These are phyloP conservation scores for Talaromyces stipitatus DNA, from an alignment of 495 filamentous ascomycete species.

Conservation along the genomic window DNA sequence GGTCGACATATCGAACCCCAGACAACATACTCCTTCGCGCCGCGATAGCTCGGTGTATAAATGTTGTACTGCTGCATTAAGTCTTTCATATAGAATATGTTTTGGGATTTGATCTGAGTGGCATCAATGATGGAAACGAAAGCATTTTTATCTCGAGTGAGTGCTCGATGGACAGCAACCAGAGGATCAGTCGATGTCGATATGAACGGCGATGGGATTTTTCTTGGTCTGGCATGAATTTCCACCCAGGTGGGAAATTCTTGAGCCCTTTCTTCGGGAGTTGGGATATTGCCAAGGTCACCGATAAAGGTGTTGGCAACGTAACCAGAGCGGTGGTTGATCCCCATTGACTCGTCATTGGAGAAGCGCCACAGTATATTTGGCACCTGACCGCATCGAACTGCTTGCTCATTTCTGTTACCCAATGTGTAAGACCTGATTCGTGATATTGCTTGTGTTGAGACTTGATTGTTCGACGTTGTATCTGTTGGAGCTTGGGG, in stretches of 20 bases:
- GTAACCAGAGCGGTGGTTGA: slow-evolving; percentile 15
- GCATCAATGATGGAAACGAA: slow-evolving; percentile 25
- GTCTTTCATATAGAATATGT: slow-evolving; percentile 17
- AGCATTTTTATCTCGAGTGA: slow-evolving; percentile 18
- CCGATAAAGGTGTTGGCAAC: slow-evolving; percentile 20
- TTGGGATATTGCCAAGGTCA: background rate
- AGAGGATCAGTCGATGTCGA: slow-evolving; percentile 19
- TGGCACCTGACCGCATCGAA: slow-evolving; percentile 9
- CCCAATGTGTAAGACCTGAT: background rate
- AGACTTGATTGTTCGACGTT: background rate
- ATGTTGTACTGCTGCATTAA: slow-evolving; percentile 15
- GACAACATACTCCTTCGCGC: slow-evolving; percentile 24
- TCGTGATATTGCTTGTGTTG: background rate
- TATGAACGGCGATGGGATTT: slow-evolving; percentile 22
- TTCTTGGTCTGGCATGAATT: slow-evolving; percentile 17
- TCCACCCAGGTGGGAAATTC: slow-evolving; percentile 16
- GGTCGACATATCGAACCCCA: slow-evolving; percentile 18
- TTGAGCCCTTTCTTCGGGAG: slow-evolving; percentile 6
- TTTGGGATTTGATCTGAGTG: slow-evolving; percentile 10
- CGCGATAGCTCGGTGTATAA: slow-evolving; percentile 15
- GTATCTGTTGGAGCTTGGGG: background rate
- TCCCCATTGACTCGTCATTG: slow-evolving; percentile 24
- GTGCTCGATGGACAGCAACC: slow-evolving; percentile 25
- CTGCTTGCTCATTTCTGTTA: background rate
- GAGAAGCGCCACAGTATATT: slow-evolving; percentile 28